Evolutionary conservation across 805 yeast genomes (phyloP), one percentile per base, ranked within the genome.

Genomic region (Dipodascus albidus): DNA sequence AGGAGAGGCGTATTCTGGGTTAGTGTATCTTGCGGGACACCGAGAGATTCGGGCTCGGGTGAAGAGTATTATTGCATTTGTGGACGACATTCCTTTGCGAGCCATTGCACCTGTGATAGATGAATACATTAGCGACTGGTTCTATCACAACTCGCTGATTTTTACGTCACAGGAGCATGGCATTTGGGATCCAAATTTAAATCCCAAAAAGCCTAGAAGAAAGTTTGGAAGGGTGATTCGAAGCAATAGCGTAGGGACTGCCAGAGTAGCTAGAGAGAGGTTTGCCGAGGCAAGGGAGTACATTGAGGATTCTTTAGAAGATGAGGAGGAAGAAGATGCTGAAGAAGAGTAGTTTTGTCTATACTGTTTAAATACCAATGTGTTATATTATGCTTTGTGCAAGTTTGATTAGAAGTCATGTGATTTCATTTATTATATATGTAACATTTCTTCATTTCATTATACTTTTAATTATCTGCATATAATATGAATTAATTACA

Each of bases 91-190:
- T 1, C 75, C 77, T n/a, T 71, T 91, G 61, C 79, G 86, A 58
- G 82, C 95, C 1, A 75, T 91, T 48, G 87, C 87, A 2, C 90
- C 96, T 3, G 77, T 87, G 22, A 81, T 89, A 62, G 98, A 91
- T 66, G 98, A 93, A 67, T 80, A 85, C 6, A 77, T 90, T 70
- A 78, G 86, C 17, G 96, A 90, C 63, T 90, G 97, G 96, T 93
- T 82, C 68, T 89, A 81, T 70, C 81, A 82, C 58, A 85, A 87
- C 62, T 87, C 96, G 1, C 76, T 91, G 23, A 79, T 91, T 0
- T 90, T 89, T 67, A 80, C 96, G 2, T 76, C 87, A 51, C 70
- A 74, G 52, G 76, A 76, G 55, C 95, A 93, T 66, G 74, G 85
- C 3, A 85, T 93, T 59, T 91, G 97, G 97, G 83, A 81, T 23